Evolutionary conservation across 2,329 filamentous ascomycete species (phyloP), one percentile per base, ranked within the genome.

Genomic region (Akanthomyces lecanii): DNA sequence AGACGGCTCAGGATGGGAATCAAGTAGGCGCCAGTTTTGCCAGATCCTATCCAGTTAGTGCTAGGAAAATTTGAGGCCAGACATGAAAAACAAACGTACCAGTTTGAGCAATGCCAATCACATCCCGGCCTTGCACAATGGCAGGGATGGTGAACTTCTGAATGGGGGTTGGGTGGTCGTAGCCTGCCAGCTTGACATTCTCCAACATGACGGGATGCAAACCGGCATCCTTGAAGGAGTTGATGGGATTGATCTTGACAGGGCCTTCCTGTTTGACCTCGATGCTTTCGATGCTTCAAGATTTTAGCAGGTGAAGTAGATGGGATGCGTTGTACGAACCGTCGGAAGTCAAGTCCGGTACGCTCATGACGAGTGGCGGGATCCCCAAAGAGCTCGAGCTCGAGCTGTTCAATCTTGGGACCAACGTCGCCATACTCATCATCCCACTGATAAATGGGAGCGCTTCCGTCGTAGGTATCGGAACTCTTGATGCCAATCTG

Each of bases 11-110:
- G 71, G 64, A 96, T 90, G 0, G 95, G 95, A 62, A 97, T 86
- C 5, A 99, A 77, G 71, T 95, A 99, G 0, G 95, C 93, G 0
- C 90, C 94, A 0, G 95, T 99, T 81, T 99, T 99, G 59, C 95
- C 95, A 30, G 94, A 98, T 23, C 95, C 94, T 97, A 66, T 23
- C 45, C 38, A 30, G 58, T 25, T 12, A 50, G 62, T 14, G 48
- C 63, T 5, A 62, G 52, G 11, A 14, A 57, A n/a, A 14, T 30
- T 16, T 25, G 51, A 33, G 30, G 57, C 10, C 23, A 28, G 23
- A 38, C 28, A 47, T 16, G 21, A 14, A 58, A 12, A 5, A 30
- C 5, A n/a, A n/a, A 77, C 84, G 75, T 79, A 96, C 94, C 94
- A 54, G 95, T 99, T 77, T 98, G 94, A 10, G 95, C 92, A 70